Evolutionary conservation across 1,284 basidiomycete species (phyloP), one percentile per base, ranked within the genome.

Genomic region (Cryptococcus maquisensis): DNA sequence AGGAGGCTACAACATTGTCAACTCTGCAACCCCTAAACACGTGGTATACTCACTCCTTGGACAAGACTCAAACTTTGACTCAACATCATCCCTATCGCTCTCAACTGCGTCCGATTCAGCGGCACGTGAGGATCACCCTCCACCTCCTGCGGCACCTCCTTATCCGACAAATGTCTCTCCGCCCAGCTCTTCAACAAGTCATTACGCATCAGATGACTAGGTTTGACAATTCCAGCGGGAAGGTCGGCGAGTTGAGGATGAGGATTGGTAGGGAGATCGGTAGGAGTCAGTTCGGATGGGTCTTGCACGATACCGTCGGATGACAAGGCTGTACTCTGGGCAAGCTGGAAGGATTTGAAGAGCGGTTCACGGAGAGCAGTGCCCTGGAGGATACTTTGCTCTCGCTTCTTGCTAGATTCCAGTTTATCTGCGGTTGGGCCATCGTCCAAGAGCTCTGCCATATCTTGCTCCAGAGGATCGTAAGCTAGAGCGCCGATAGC

Each of bases 61-160:
- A 96, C 83, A 21, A 96, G 79, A 68, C 86, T 88, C 37, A 91
- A 74, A 32, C 84, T 79, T 63, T 91, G 82, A 6, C 84, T 83
- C 43, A 96, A 80, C 87, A 95, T 94, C 77, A 85, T 82, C 1
- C 91, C 92, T 47, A 94, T 84, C 0, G 93, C 93, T 52, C 83
- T 79, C 51, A 83, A 81, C 73, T 97, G 92, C n/a, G 86, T 87
- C 10, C 74, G 68, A 68, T 95, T 96, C 60, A 96, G 72, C 0
- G 79, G 79, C 1, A 95, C 71, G 2, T 80, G 73, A 0, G 92
- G 92, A 74, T 96, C 93, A 7, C 90, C 90, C 53, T 90, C 86
- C 2, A 92, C 75, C 1, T 79, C 75, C 24, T 92, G 64, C 0
- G 90, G 88, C 7, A 64, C 60, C 28, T 61, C 52, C 2, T 72